Evolutionary conservation across 2,329 filamentous ascomycete species (phyloP).

Genomic region (Colletotrichum orchidophilum): DNA sequence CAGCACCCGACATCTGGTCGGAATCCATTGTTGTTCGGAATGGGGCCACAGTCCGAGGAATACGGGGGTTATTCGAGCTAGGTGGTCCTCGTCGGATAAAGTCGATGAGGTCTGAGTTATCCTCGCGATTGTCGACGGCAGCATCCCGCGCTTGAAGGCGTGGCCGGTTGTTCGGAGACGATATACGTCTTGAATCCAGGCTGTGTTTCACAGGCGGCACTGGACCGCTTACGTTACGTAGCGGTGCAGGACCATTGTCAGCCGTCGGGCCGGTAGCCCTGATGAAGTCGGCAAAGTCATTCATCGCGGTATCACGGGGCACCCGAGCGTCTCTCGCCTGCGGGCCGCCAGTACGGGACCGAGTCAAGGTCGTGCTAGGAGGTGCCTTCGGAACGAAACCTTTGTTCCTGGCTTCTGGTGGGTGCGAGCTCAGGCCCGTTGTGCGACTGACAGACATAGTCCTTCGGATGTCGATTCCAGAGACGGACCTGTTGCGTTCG

Average conservation of each 20-base stretch:
- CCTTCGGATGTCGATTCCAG: constrained; percentile 53
- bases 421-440: constrained; percentile 49
- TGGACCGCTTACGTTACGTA: constrained; percentile 46
- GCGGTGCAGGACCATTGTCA: constrained; percentile 47
- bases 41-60: constrained; percentile 83
- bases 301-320: constrained; percentile 72
- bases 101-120: constrained; percentile 89
- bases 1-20: constrained; percentile 71
- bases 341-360: constrained; percentile 42
- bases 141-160: constrained; percentile 79
- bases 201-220: constrained; percentile 46
- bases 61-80: constrained; percentile 69
- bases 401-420: constrained; percentile 39
- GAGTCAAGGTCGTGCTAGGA: constrained; percentile 42
- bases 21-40: constrained; percentile 89
- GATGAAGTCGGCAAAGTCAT: constrained; percentile 89
- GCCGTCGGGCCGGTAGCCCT: constrained; percentile 81
- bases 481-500: constrained; percentile 44
- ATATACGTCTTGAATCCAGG: constrained; percentile 49
- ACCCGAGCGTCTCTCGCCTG: constrained; percentile 78
- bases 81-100: constrained; percentile 92
- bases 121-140: constrained; percentile 67
- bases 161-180: constrained; percentile 53
- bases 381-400: constrained; percentile 44
- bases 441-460: constrained; percentile 45